Percentiles rank a stretch among this genome's conserved stretches.
phyloP scores from a whole-genome alignment of 768 basidiomycete species.

The Gloeophyllum trabeum region DNA sequence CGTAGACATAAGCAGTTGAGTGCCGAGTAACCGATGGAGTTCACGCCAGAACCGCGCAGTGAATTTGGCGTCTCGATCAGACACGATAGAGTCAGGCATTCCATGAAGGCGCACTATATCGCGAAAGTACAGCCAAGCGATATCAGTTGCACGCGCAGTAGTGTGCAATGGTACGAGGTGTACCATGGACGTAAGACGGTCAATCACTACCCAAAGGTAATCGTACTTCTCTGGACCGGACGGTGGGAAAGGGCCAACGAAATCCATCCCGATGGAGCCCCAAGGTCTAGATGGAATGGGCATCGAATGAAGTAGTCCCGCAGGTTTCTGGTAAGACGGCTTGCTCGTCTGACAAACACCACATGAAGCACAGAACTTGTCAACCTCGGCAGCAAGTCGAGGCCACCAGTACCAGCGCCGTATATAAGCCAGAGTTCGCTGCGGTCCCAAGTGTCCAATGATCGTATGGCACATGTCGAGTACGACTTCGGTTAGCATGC shows the following conservation, averaged over 20 bases:
- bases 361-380: slow-evolving; percentile 8
- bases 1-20: slow-evolving; percentile 21
- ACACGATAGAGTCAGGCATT: slow-evolving; percentile 12
- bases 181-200: slow-evolving; percentile 9
- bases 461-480: slow-evolving; percentile 12
- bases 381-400: slow-evolving; percentile 6
- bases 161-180: slow-evolving; percentile 8
- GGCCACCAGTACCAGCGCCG: slow-evolving; percentile 21
- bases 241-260: slow-evolving; percentile 19
- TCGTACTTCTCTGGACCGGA: slow-evolving; percentile 11
- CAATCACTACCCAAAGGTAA: slow-evolving; percentile 8
- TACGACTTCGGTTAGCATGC: too few species aligned
- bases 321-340: slow-evolving; percentile 3
- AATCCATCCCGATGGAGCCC: slow-evolving; percentile 24
- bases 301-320: slow-evolving; percentile 15
- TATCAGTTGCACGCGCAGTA: slow-evolving; percentile 2
- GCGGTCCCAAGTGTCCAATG: slow-evolving; percentile 18
- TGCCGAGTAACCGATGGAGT: slow-evolving; percentile 15
- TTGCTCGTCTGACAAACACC: slow-evolving; percentile 6
- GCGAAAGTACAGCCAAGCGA: slow-evolving; percentile 5
- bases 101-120: slow-evolving; percentile 11
- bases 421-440: slow-evolving; percentile 15
- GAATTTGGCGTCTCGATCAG: slow-evolving; percentile 16
- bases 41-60: slow-evolving; percentile 17
- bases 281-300: slow-evolving; percentile 16